phyloP scores from a whole-genome alignment of 169 alveolate genomes.

The Plasmodium chabaudi region DNA sequence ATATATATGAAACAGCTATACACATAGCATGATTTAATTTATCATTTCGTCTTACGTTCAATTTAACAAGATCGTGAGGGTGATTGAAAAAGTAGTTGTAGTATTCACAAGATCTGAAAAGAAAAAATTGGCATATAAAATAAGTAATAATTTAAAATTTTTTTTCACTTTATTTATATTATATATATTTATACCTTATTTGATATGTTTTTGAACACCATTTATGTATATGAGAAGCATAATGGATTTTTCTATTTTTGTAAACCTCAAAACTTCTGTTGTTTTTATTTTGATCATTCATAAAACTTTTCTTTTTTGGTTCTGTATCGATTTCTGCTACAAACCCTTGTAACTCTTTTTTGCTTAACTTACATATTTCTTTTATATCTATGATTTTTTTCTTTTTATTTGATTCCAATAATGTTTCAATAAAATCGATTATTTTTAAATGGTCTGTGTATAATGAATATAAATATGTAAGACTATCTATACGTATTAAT shows the following conservation, averaged over 20 bases:
- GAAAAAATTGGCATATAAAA: background rate
- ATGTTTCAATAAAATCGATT: constrained; percentile 70
- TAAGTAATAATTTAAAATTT: background rate
- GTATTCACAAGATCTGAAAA: constrained; percentile 65
- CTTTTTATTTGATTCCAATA: constrained; percentile 61
- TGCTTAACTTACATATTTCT: constrained; percentile 71
- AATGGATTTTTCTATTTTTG: constrained; percentile 62
- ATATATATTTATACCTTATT: constrained; percentile 45
- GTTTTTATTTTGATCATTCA: constrained; percentile 27
- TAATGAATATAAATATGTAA: background rate
- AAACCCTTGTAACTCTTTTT: constrained; percentile 72
- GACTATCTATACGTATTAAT: background rate
- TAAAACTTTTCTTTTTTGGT: constrained; percentile 1
- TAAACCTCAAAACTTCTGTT: constrained; percentile 45
- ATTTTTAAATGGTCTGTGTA: constrained; percentile 42
- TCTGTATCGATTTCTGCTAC: constrained; percentile 73
- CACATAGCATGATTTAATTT: too few species aligned
- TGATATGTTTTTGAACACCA: constrained; percentile 77
- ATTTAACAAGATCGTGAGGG: constrained; percentile 33
- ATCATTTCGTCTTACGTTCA: constrained; percentile 23
- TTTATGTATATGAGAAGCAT: constrained; percentile 73
- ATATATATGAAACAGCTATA: background rate
- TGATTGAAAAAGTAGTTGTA: constrained; percentile 68
- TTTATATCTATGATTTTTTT: constrained; percentile 72
- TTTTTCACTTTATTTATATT: background rate